Evolutionary conservation across 768 basidiomycete species (phyloP), one percentile per base, ranked within the genome.

Genomic region (Leccinum broughii): DNA sequence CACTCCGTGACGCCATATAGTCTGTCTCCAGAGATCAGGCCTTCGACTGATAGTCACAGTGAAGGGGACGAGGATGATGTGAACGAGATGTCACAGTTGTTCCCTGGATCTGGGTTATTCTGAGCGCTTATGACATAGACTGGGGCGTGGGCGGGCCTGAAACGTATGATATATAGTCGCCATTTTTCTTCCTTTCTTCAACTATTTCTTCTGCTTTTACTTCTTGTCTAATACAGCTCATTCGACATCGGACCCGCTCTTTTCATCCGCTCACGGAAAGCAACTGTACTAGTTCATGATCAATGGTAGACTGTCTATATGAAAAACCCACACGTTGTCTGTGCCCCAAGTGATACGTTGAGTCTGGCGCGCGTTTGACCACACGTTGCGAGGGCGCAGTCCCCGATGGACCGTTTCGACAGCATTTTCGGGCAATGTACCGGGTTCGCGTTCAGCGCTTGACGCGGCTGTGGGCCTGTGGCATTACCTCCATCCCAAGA

Each of bases 61-160:
- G 67, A 67, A 14, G 71, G 68, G 14, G 66, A 62, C 6, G 66
- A 68, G 28, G 61, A 63, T 28, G 67, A 69, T 44, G 65, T 55
- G 14, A 67, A 58, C 44, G 77, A 75, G 60, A 73, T 70, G 48
- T 77, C 75, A 14, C 78, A 71, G 62, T 48, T 80, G 56, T 78
- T 80, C 71, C 78, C 78, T 24, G 78, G 78, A 30, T 79, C 78
- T 26, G 79, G 76, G 46, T 56, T 80, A 51, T 80, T 77, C 62
- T 79, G 64, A 76, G 30, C 51, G 37, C 24, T 7, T 15, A 2
- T 13, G 24, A 50, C 26, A 26, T 50, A 50, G 24, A 50, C 49
- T 50, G 48, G 22, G 24, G 49, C 24, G 46, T 6, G 22, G 17
- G 49, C 24, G 41, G 41, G 41, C 4, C 41, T 44, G 41, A 24